These are phyloP conservation scores for Raddia guianensis DNA, from an alignment of 176 grass and related monocot species.

Conservation along the genomic window DNA sequence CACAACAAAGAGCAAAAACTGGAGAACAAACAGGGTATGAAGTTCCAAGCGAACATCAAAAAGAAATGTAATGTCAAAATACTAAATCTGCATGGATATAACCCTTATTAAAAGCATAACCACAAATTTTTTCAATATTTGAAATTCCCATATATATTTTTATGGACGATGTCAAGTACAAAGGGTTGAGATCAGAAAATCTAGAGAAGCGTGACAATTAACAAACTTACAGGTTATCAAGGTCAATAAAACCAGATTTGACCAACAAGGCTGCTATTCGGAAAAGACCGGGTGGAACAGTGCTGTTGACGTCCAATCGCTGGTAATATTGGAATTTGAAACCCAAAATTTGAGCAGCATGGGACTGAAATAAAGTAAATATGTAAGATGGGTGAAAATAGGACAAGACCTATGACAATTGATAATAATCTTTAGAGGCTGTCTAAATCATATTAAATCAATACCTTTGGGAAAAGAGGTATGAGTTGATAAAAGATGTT, in stretches of 20 bases:
- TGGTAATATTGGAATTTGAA: conserved; percentile 99
- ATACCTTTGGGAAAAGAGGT: conserved; percentile 99
- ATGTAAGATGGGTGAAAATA: conserved; percentile 32
- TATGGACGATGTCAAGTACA: conserved; percentile 9
- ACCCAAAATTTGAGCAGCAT: conserved; percentile 96
- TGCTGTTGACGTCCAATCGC: conserved; percentile 73
- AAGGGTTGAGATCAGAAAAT: conserved; percentile 12
- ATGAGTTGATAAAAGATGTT: conserved; percentile 84
- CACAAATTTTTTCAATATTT: background rate
- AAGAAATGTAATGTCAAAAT: background rate
- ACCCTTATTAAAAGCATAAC: background rate
- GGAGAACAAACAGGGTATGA: background rate
- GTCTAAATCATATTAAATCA: conserved; percentile 28
- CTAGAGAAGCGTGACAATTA: background rate
- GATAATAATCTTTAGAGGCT: conserved; percentile 21
- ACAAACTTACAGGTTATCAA: conserved; percentile 85
- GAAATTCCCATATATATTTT: background rate
- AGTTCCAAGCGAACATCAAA: background rate
- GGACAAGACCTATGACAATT: conserved; percentile 16
- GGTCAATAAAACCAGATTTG: conserved; percentile 88
- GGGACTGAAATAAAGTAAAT: conserved; percentile 67
- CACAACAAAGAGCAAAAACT: conserved; percentile 15
- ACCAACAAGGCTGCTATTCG: conserved; percentile 78
- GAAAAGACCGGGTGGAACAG: conserved; percentile 81
- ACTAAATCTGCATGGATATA: conserved; percentile 5